These are phyloP conservation scores for Oxyria digyna DNA, from an alignment of 148 eudicot species.

Conservation along the genomic window DNA sequence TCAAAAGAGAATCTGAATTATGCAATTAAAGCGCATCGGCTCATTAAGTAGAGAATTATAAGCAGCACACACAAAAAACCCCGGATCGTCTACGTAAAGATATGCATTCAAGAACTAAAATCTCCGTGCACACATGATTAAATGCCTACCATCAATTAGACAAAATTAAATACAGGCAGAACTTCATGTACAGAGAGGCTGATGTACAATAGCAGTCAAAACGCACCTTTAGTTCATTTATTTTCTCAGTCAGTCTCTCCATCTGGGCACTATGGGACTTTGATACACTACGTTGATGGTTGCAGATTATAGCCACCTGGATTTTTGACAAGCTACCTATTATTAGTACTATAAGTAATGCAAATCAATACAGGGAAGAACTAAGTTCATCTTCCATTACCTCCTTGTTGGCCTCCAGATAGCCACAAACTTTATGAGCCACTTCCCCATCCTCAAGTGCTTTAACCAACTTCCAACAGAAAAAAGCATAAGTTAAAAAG, in stretches of 20 bases:
- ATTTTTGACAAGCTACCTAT: conserved; percentile 13
- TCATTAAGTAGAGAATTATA: not conserved
- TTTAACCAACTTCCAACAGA: conserved; percentile 40
- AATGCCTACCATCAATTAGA: not conserved
- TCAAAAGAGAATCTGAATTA: conserved; percentile 1
- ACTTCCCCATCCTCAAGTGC: conserved; percentile 65
- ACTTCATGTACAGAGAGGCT: not conserved
- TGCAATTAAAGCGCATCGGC: not conserved
- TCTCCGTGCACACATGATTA: not conserved
- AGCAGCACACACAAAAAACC: not conserved
- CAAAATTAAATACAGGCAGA: not conserved
- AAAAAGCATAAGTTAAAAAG: not conserved
- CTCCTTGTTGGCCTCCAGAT: conserved; percentile 89
- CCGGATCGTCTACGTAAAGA: not conserved
- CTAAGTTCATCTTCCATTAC: conserved; percentile 17
- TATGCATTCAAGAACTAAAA: not conserved
- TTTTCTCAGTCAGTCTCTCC: conserved; percentile 53
- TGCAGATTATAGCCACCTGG: conserved; percentile 96
- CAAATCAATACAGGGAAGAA: not conserved
- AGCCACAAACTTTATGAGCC: conserved; percentile 54
- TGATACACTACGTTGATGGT: conserved; percentile 96
- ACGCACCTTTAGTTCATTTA: conserved; percentile 68
- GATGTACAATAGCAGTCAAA: not conserved
- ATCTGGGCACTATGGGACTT: conserved; percentile 83
- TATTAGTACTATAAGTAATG: conserved; percentile 4